Evolutionary conservation across 2,329 filamentous ascomycete species (phyloP).

Genomic region (Colletotrichum gloeosporioides): DNA sequence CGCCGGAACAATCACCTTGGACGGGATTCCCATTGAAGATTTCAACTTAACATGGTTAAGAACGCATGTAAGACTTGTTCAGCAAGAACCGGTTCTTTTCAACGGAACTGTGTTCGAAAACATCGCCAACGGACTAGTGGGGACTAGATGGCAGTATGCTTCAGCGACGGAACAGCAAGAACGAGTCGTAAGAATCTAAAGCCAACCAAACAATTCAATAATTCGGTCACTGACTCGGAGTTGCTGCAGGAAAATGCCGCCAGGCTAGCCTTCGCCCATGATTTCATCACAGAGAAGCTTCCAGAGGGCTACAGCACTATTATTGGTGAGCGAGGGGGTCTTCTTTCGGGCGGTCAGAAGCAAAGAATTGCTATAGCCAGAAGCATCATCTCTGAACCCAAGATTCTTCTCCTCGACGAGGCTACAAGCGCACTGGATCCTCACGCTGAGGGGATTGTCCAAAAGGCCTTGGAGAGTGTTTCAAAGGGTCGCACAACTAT

Average conservation of each 20-base stretch:
- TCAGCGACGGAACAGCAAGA: background rate
- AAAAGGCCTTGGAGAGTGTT: constrained; percentile 57
- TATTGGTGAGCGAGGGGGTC: constrained; percentile 27
- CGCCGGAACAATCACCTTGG: constrained; percentile 30
- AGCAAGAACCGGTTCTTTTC: constrained; percentile 30
- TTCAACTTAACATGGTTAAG: constrained; percentile 35
- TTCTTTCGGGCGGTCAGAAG: constrained; percentile 61
- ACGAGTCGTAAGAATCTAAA: background rate
- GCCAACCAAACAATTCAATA: background rate
- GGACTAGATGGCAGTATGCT: background rate
- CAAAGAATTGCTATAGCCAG: constrained; percentile 71
- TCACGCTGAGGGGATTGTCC: constrained; percentile 52
- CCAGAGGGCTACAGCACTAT: constrained; percentile 27
- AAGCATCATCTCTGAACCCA: constrained; percentile 64
- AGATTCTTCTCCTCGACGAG: constrained; percentile 69
- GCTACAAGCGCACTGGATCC: constrained; percentile 62
- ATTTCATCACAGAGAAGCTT: constrained; percentile 25
- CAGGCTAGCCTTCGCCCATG: constrained; percentile 26
- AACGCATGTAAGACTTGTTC: constrained; percentile 33
- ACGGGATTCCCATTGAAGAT: constrained; percentile 27
- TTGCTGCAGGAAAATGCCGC: constrained; percentile 39
- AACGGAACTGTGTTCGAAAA: constrained; percentile 28
- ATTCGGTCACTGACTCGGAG: constrained; percentile 26
- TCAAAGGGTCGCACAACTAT: constrained; percentile 65
- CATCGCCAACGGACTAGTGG: constrained; percentile 26